These are phyloP conservation scores for Vicia sativa DNA, from an alignment of 306 rosid genomes.

Conservation along the genomic window DNA sequence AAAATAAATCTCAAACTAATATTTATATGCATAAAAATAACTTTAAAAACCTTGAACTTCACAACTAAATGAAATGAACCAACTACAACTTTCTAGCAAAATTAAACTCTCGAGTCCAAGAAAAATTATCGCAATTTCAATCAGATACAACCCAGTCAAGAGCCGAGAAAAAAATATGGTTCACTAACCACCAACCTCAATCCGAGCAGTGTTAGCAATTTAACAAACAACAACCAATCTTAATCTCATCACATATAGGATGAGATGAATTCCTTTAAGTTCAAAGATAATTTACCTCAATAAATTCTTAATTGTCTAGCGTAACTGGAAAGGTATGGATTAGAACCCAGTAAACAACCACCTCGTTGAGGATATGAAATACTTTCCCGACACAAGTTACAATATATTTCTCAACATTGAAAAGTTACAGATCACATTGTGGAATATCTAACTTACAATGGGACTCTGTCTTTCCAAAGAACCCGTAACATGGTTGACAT, in stretches of 20 bases:
- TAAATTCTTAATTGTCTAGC: too few relatives aligned
- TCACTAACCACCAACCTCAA: not conserved
- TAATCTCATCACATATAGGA: not conserved
- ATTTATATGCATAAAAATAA: constrained; percentile 8
- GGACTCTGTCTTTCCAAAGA: too few relatives aligned
- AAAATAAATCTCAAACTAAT: constrained; percentile 27
- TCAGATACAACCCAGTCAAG: not conserved
- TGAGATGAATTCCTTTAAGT: not conserved
- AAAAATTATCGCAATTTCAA: not conserved
- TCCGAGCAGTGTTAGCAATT: not conserved
- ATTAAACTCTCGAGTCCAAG: not conserved
- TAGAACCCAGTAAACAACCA: too few relatives aligned
- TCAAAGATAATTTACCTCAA: not conserved
- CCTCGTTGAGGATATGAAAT: too few relatives aligned
- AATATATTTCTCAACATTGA: too few relatives aligned
- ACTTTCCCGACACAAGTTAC: too few relatives aligned
- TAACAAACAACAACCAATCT: not conserved
- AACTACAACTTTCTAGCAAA: constrained; percentile 7
- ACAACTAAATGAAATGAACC: constrained; percentile 30
- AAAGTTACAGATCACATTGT: too few relatives aligned
- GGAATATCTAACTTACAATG: too few relatives aligned
- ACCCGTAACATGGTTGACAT: too few relatives aligned
- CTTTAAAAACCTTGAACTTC: constrained; percentile 1
- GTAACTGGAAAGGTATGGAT: too few relatives aligned
- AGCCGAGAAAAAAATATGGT: not conserved